These are phyloP conservation scores for Penicillium simplicissimum DNA, from an alignment of 495 filamentous ascomycete species.

Conservation along the genomic window DNA sequence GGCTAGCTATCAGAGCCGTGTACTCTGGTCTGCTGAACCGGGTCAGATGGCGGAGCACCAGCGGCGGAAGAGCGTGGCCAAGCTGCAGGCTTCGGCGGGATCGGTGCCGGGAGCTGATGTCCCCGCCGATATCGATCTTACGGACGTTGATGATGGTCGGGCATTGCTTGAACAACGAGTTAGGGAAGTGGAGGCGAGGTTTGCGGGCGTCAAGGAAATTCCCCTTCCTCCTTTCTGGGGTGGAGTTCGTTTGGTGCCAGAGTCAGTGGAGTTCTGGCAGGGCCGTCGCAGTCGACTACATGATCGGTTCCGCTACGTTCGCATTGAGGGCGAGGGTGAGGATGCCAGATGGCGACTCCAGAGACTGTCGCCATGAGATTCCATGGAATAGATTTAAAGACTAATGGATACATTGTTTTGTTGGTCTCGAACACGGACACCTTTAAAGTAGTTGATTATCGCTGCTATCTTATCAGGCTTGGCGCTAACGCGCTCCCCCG, in stretches of 20 bases:
- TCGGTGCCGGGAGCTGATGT: constrained; percentile 25
- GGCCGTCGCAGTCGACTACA: constrained; percentile 84
- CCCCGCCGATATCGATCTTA: constrained; percentile 60
- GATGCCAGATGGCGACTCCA: constrained; percentile 50
- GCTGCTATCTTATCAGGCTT: constrained; percentile 20
- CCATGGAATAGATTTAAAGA: neutral
- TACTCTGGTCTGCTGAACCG: constrained; percentile 52
- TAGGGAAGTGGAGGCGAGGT: constrained; percentile 67
- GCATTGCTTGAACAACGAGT: constrained; percentile 67
- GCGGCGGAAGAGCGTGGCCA: constrained; percentile 36
- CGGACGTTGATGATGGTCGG: constrained; percentile 61
- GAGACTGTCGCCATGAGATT: constrained; percentile 41
- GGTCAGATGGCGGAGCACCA: constrained; percentile 25
- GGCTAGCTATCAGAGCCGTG: constrained; percentile 85
- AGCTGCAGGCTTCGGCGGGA: constrained; percentile 35
- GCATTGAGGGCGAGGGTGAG: constrained; percentile 54
- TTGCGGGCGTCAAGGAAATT: constrained; percentile 73
- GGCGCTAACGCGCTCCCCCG: constrained; percentile 11
- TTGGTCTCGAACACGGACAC: neutral
- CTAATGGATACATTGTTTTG: neutral
- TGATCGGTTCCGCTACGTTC: constrained; percentile 88
- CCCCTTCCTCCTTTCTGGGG: constrained; percentile 95
- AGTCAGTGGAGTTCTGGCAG: constrained; percentile 93
- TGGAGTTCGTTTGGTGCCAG: constrained; percentile 80
- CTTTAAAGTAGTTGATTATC: neutral